Conservation (phyloP, 192 early-diverging fungal species). For the Coemansia sp. region DNA sequence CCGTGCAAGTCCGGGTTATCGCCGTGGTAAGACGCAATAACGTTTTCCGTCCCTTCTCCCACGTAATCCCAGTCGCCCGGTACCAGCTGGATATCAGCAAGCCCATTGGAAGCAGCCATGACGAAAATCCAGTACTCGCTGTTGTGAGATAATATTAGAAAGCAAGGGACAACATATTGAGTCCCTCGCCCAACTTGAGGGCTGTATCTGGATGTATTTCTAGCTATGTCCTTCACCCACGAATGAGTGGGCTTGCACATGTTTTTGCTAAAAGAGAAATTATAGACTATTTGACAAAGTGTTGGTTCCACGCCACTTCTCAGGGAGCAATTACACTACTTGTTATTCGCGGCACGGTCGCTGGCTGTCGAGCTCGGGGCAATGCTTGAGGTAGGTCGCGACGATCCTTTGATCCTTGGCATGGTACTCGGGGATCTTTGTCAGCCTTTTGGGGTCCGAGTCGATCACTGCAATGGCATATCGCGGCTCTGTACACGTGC, state of each 20-base stretch:
- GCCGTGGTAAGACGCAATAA: constrained; percentile 60
- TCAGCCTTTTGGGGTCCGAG: constrained; percentile 66
- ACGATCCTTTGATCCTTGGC: constrained; percentile 59
- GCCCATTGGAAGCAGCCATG: not conserved
- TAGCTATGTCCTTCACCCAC: too few species aligned
- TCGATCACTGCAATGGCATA: constrained; percentile 60
- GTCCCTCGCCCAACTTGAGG: not conserved
- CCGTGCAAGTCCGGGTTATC: constrained; percentile 18
- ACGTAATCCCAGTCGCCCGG: constrained; percentile 61
- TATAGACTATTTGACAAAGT: too few species aligned
- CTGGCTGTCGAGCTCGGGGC: not conserved
- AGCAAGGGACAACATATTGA: too few species aligned
- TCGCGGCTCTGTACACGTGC: not conserved
- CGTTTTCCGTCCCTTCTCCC: constrained; percentile 72
- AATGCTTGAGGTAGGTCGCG: constrained; percentile 25
- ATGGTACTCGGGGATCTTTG: constrained; percentile 57
- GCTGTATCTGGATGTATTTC: too few species aligned
- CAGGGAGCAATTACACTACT: not conserved
- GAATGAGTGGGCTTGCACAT: not conserved
- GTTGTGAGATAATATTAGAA: not conserved
- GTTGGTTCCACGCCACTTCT: not conserved
- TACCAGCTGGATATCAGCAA: not conserved
- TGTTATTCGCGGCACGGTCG: not conserved
- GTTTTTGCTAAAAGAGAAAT: not conserved
- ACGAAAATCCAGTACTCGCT: not conserved